Evolutionary conservation across 2,329 filamentous ascomycete genomes (phyloP).

Genomic region (Alternaria viburni): DNA sequence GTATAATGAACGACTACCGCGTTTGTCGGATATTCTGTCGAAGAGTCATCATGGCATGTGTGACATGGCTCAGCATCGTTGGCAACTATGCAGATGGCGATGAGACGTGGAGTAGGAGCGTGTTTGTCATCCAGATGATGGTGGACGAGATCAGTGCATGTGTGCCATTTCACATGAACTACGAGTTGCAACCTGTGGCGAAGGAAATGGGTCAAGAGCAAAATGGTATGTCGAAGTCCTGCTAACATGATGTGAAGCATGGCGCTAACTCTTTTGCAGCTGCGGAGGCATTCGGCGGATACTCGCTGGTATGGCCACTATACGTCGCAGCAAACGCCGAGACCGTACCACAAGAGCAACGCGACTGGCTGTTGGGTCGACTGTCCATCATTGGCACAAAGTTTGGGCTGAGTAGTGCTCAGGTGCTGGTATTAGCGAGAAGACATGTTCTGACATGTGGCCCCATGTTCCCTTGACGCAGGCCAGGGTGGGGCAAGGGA

Average conservation of each 20-base stretch:
- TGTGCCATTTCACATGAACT: constrained; percentile 49
- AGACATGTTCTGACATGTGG: constrained; percentile 46
- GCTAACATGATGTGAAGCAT: not conserved
- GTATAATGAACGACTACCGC: constrained; percentile 51
- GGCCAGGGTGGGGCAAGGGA: not conserved
- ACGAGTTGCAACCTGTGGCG: constrained; percentile 45
- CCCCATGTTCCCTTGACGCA: constrained; percentile 41
- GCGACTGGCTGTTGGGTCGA: constrained; percentile 46
- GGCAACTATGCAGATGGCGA: constrained; percentile 16
- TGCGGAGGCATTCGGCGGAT: constrained; percentile 49
- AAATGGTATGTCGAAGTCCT: constrained; percentile 33
- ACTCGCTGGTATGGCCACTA: constrained; percentile 51
- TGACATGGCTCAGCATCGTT: constrained; percentile 33
- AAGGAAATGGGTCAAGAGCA: constrained; percentile 43
- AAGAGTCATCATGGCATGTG: constrained; percentile 47
- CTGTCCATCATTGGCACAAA: constrained; percentile 45
- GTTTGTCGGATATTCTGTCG: constrained; percentile 51
- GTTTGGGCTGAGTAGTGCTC: constrained; percentile 46
- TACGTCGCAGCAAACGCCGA: constrained; percentile 49
- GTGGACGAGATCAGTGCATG: constrained; percentile 50
- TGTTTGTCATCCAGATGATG: constrained; percentile 45
- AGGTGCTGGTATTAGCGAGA: constrained; percentile 44
- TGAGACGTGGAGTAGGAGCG: constrained; percentile 22
- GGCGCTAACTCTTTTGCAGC: constrained; percentile 31
- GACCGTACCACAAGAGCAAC: constrained; percentile 43